Conservation (phyloP, 208 protist species). For the Trypanosoma caninum region DNA sequence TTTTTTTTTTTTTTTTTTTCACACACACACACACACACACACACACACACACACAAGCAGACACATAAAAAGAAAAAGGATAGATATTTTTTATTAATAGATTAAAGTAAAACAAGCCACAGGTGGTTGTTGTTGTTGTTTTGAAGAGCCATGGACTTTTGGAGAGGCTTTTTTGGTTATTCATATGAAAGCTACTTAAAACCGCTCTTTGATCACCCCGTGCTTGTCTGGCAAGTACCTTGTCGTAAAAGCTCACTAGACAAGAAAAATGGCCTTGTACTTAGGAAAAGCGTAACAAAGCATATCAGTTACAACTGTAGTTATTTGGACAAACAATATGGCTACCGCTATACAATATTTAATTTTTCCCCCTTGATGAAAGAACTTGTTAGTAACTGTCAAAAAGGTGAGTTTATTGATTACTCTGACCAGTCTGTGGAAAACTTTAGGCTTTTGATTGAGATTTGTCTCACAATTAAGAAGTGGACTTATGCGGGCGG, state of each 20-base stretch:
- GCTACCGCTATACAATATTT: constrained; percentile 67
- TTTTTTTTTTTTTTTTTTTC: background rate
- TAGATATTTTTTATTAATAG: too few species aligned
- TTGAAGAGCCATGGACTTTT: constrained; percentile 36
- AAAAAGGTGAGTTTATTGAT: constrained; percentile 63
- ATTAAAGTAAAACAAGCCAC: background rate
- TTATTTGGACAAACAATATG: constrained; percentile 44
- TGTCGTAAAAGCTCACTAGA: constrained; percentile 48
- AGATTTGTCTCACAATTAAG: constrained; percentile 69
- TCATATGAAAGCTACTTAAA: constrained; percentile 28
- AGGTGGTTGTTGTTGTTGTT: background rate
- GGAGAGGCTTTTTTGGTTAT: constrained; percentile 33
- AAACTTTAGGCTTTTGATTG: constrained; percentile 63
- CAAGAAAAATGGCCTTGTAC: constrained; percentile 30
- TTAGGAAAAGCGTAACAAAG: constrained; percentile 37
- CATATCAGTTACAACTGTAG: constrained; percentile 44
- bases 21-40: too few species aligned
- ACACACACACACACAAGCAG: too few species aligned
- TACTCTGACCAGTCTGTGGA: constrained; percentile 72
- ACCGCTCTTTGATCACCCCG: constrained; percentile 54
- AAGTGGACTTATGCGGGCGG: constrained; percentile 52
- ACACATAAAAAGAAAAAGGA: too few species aligned
- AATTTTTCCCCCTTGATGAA: constrained; percentile 81
- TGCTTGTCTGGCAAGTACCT: constrained; percentile 82
- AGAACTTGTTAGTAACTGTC: constrained; percentile 57